Evolutionary conservation across 1,284 basidiomycete genomes (phyloP), one percentile per base, ranked within the genome.

Genomic region (Veloporphyrellus conicus): DNA sequence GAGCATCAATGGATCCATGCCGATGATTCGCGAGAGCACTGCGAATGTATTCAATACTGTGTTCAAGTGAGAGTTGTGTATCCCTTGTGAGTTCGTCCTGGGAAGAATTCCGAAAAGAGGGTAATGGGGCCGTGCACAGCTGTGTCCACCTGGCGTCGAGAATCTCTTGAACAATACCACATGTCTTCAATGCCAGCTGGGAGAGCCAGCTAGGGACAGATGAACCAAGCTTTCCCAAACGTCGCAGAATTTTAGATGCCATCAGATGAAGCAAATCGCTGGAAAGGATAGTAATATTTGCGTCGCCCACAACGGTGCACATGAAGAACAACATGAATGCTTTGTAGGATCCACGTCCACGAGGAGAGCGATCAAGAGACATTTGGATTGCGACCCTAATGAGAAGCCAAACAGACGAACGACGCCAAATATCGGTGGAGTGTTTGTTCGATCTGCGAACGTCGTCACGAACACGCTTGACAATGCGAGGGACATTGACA

Each of bases 1-100:
- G 2, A 12, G 45, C 7, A 41, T 4, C 29, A 15, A 31, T 6
- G 10, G 20, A 6, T 9, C 23, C 8, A 16, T 28, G 15, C 15
- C 20, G 0, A 29, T 27, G 32, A 9, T 43, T 45, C 2, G 25
- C 31, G 22, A 62, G 18, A 14, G 53, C 42, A 20, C 50, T n/a
- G 3, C 23, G 8, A 25, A 25, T 25, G 23, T 25, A 25, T 4
- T 25, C 23, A 25, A 4, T 4, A 25, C 23, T 25, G 23, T 25
- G 23, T 8, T 25, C 5, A 4, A 25, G 23, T 8, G 23, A 25
- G 23, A 25, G 23, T 8, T 25, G 23, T 8, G 23, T 31, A 31
- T 31, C 29, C 12, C 11, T 15, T 10, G 6, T 11, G 29, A 31
- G 29, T 4, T 31, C 29, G 4, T 12, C 11, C 29, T 31, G 29